These are phyloP conservation scores for Cryphonectria parasitica DNA, from an alignment of 2,329 filamentous ascomycete genomes.

Conservation along the genomic window DNA sequence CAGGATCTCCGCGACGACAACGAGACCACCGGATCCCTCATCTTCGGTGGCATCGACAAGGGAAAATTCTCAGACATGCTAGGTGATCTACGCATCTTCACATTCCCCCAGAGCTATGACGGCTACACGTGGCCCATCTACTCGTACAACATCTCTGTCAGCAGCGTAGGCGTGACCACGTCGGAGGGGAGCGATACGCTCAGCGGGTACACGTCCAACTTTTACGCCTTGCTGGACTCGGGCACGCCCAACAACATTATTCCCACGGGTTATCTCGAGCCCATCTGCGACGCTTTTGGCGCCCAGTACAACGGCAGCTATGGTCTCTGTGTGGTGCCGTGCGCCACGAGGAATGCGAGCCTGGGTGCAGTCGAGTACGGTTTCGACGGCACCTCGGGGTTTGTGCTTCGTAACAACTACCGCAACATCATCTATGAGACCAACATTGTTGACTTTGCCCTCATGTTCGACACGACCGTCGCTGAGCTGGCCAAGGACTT, in stretches of 20 bases:
- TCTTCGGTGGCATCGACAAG: conserved; percentile 5
- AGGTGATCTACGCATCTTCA: background rate
- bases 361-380: background rate
- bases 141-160: background rate
- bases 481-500: background rate
- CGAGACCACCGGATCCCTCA: background rate
- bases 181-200: background rate
- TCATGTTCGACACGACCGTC: background rate
- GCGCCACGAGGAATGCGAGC: background rate
- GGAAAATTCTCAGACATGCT: conserved; percentile 1
- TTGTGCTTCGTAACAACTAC: background rate
- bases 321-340: background rate
- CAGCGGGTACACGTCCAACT: background rate
- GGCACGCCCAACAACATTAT: conserved; percentile 1
- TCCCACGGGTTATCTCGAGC: background rate
- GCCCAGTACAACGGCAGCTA: background rate
- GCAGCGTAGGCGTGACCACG: background rate
- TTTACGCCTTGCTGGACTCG: background rate
- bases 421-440: background rate
- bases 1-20: conserved; percentile 4
- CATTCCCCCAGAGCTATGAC: background rate
- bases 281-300: background rate
- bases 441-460: background rate
- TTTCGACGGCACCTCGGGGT: background rate
- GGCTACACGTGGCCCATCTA: background rate